Evolutionary conservation across 169 alveolate genomes (phyloP), one percentile per base, ranked within the genome.

Genomic region (Sarcocystis neurona): DNA sequence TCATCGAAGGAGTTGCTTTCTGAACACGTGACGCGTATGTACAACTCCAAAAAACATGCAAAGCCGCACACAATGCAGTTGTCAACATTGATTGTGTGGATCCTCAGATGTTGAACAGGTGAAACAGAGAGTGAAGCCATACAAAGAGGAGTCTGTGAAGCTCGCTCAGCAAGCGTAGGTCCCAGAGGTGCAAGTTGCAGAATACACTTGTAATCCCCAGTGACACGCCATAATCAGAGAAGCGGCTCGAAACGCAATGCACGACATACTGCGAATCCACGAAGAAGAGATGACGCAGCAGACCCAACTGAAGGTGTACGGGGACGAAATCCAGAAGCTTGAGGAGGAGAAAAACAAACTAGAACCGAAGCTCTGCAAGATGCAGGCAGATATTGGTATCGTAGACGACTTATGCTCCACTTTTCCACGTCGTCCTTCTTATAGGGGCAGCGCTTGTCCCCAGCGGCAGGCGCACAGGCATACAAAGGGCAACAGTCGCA

Each of bases 401-500:
- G 20, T 32, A 10, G 82, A 15, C 20, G 4, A 15, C 56, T 15
- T 2, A 37, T 56, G 39, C 3, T n/a, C n/a, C 18, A 15, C 43
- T 37, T 6, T 1, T 1, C 50, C 5, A 53, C 8, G 5, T 37
- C 6, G 53, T 4, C 41, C 82, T 72, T n/a, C n/a, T n/a, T n/a
- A n/a, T n/a, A n/a, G n/a, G n/a, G n/a, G 53, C 4, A 39, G 18
- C 82, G 2, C 32, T 30, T 8, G 12, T 53, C 18, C 34, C 15
- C 82, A 72, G 82, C 46, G 10, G 82, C 50, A 37, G 82, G 58
- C 0, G 82, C 1, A 43, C 56, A 72, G 53, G 20, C 82, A 32
- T 56, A 72, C 27, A 32, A 32, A 43, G 43, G 20, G 34, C 82
- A 72, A 30, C 82, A 72, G 32, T 23, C 47, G 32, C 39, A 23